phyloP scores from a whole-genome alignment of 208 protist genomes.

The Hexamita inflata region DNA sequence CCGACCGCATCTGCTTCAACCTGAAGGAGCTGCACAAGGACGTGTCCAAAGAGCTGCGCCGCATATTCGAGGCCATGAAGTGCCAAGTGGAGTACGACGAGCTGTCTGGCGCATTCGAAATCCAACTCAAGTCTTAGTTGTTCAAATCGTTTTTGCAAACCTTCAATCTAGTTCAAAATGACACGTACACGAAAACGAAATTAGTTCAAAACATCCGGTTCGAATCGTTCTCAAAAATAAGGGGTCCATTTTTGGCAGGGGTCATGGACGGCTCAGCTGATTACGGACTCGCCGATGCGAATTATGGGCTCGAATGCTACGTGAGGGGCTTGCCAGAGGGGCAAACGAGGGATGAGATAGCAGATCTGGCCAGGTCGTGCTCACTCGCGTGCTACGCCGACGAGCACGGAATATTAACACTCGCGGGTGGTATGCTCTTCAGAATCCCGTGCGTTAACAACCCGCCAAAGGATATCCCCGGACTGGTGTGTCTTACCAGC shows the following conservation, averaged over 20 bases:
- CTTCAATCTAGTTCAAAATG: not conserved
- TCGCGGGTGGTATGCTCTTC: slow-evolving; percentile 22
- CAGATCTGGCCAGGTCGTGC: slow-evolving; percentile 7
- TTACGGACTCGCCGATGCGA: slow-evolving; percentile 11
- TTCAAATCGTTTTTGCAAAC: slow-evolving; percentile 3
- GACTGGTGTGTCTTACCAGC: slow-evolving; percentile 7
- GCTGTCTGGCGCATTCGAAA: not conserved
- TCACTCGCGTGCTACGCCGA: not conserved
- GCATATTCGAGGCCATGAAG: not conserved
- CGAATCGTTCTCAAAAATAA: slow-evolving; percentile 2
- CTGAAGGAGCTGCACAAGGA: slow-evolving; percentile 9
- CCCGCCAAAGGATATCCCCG: slow-evolving; percentile 9
- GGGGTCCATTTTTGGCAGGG: slow-evolving; percentile 23
- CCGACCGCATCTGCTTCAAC: not conserved
- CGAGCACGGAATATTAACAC: not conserved
- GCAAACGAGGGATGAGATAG: not conserved
- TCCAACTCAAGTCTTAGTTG: too few species aligned
- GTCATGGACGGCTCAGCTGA: slow-evolving; percentile 9
- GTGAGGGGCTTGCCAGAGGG: not conserved
- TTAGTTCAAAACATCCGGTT: not conserved
- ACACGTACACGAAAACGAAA: not conserved
- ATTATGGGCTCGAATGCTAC: slow-evolving; percentile 24
- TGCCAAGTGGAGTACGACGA: not conserved
- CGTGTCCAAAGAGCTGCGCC: not conserved
- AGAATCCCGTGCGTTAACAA: slow-evolving; percentile 12